phyloP scores from a whole-genome alignment of 169 alveolate genomes.

The Miamiensis avidus region DNA sequence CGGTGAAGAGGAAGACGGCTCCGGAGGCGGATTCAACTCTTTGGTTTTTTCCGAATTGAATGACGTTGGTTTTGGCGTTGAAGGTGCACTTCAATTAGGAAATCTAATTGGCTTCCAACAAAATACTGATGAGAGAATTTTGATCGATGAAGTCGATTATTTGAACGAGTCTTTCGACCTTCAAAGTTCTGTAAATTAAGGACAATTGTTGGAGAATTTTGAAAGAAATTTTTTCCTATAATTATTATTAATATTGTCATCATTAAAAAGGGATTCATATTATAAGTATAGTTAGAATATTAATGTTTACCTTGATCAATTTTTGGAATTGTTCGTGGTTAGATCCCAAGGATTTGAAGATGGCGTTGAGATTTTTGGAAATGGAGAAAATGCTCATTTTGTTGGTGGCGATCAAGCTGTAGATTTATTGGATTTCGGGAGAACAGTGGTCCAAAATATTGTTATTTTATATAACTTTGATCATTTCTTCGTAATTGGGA shows the following conservation, averaged over 20 bases:
- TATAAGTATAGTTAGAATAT: too few relatives aligned
- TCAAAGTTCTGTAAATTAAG: neutral
- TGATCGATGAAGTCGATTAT: neutral
- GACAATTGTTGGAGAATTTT: neutral
- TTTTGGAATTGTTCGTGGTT: neutral
- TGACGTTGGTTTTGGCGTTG: too few relatives aligned
- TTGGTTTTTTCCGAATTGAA: neutral
- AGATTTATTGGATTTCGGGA: neutral
- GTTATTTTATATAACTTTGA: neutral
- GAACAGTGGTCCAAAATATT: neutral
- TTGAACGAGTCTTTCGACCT: neutral
- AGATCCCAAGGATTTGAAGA: neutral
- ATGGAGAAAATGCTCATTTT: neutral
- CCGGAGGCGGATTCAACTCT: neutral
- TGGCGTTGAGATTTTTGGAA: neutral
- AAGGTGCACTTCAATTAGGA: neutral
- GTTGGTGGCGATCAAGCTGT: neutral
- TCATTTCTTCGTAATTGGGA: neutral
- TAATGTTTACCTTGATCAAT: too few relatives aligned
- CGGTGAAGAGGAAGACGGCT: neutral
- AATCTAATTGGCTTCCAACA: neutral
- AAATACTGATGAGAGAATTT: too few relatives aligned
- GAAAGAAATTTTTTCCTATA: neutral
- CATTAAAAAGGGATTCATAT: too few relatives aligned
- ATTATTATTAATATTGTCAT: too few relatives aligned